These are phyloP conservation scores for Chlorella sp. DNA, from an alignment of 139 green algal species.

Conservation along the genomic window DNA sequence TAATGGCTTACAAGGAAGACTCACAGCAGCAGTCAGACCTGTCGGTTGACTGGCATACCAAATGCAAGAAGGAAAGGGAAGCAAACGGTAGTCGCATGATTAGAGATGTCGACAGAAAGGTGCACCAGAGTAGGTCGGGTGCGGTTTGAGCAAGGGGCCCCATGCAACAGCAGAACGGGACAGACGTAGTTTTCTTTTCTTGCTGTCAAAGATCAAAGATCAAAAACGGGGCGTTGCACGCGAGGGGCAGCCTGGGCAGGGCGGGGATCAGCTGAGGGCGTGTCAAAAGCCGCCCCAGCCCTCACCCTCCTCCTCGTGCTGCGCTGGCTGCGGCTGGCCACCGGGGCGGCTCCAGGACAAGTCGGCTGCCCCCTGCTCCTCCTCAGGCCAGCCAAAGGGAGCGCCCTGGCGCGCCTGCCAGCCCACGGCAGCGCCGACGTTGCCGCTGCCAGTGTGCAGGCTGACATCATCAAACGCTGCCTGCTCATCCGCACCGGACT, in stretches of 20 bases:
- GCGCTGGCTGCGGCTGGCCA: neutral
- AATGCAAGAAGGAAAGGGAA: neutral
- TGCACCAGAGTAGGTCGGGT: neutral
- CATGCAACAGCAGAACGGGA: no score
- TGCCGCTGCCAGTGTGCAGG: neutral
- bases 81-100: neutral
- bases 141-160: neutral
- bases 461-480: slow-evolving; percentile 7
- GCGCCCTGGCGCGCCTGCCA: neutral
- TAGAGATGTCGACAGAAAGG: no score
- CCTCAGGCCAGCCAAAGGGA: slow-evolving; percentile 7
- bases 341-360: neutral
- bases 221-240: neutral
- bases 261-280: neutral
- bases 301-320: neutral
- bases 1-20: neutral
- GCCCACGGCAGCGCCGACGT: neutral
- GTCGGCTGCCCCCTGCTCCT: neutral
- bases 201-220: no score
- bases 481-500: neutral
- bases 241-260: neutral
- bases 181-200: no score
- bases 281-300: slow-evolving; percentile 17
- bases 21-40: neutral
- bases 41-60: neutral